Base-by-base conservation (phyloP, 805 yeast species). In the Sungouiella blattae region DNA sequence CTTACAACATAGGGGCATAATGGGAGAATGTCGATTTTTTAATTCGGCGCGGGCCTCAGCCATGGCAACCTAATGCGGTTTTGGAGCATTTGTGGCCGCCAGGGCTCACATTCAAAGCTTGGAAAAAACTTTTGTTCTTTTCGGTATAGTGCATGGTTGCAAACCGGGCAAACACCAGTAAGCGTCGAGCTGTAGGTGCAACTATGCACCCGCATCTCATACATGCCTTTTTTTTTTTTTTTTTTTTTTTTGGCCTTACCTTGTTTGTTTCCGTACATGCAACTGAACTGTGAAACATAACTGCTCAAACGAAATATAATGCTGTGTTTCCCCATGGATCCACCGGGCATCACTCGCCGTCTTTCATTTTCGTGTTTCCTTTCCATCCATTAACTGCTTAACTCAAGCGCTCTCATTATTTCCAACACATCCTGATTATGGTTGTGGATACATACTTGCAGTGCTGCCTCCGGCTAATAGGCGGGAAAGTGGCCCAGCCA, bases 391-490 rank as follows among this genome's bases (percentile, higher is more conserved):
- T n/a, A n/a, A n/a, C n/a, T n/a, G n/a, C n/a, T n/a, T n/a, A n/a
- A n/a, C n/a, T n/a, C n/a, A n/a, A 20, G 22, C 9, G 22, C 9
- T 20, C 6, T 7, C 22, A 20, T 6, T 20, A 20, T 20, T 20
- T 20, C 8, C 22, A 20, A 7, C 9, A 20, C 22, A 20, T 20
- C 22, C 22, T 20, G 26, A 3, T 16, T 16, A 26, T 26, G 28
- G 7, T 28, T 18, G 13, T 18, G 18, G 17, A 28, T 11, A 28
- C 31, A 3, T 47, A 40, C 21, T 30, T 47, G 20, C 25, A 35
- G 23, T 41, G 50, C 36, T 31, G 46, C 21, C 39, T 43, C 13
- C 30, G 18, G n/a, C 22, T 39, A 6, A 25, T 47, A 22, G 30
- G 33, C 8, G 30, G 25, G 2, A n/a, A n/a, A n/a, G 36, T 34